Conservation (phyloP, 208 protist species). For the Leishmania mexicana region DNA sequence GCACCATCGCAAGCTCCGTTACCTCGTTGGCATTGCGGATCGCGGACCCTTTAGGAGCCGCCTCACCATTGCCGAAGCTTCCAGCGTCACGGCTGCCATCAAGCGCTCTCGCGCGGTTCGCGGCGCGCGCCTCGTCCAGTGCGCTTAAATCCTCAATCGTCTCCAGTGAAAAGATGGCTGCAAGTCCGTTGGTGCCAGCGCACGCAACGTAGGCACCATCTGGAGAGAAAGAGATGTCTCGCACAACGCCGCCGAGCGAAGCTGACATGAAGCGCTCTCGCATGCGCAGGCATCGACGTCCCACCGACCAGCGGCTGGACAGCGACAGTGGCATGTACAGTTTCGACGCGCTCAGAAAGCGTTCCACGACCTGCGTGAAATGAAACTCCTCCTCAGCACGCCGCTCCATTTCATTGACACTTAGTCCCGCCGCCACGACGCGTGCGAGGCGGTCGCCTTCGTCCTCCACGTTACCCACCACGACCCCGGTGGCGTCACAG, state of each 20-base stretch:
- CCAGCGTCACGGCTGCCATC: slow-evolving; percentile 37
- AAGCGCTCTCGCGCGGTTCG: slow-evolving; percentile 48
- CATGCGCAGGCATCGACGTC: slow-evolving; percentile 58
- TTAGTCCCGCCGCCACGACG: slow-evolving; percentile 55
- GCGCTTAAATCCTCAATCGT: slow-evolving; percentile 73
- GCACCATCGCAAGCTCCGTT: slow-evolving; percentile 72
- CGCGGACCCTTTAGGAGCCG: slow-evolving; percentile 18
- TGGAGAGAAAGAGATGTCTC: slow-evolving; percentile 67
- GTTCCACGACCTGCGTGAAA: slow-evolving; percentile 68
- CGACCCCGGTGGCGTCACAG: slow-evolving; percentile 70
- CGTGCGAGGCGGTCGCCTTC: slow-evolving; percentile 47
- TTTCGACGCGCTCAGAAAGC: slow-evolving; percentile 71
- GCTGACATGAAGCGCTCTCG: slow-evolving; percentile 69
- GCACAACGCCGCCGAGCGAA: slow-evolving; percentile 67
- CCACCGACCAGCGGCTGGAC: slow-evolving; percentile 52
- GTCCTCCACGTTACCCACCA: slow-evolving; percentile 52
- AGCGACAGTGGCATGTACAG: slow-evolving; percentile 73
- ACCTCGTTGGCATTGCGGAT: slow-evolving; percentile 80
- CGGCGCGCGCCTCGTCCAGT: slow-evolving; percentile 62
- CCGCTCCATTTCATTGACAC: slow-evolving; percentile 44
- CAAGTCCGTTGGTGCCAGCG: slow-evolving; percentile 71
- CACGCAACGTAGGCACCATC: slow-evolving; percentile 71
- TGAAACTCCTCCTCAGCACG: slow-evolving; percentile 41
- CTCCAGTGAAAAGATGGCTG: slow-evolving; percentile 65
- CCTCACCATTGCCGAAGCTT: slow-evolving; percentile 14